A percentile compares a stretch with the other conserved stretches of the same genome.
Conservation (phyloP, 1,284 basidiomycete genomes). For the Irpex rosettiformis region DNA sequence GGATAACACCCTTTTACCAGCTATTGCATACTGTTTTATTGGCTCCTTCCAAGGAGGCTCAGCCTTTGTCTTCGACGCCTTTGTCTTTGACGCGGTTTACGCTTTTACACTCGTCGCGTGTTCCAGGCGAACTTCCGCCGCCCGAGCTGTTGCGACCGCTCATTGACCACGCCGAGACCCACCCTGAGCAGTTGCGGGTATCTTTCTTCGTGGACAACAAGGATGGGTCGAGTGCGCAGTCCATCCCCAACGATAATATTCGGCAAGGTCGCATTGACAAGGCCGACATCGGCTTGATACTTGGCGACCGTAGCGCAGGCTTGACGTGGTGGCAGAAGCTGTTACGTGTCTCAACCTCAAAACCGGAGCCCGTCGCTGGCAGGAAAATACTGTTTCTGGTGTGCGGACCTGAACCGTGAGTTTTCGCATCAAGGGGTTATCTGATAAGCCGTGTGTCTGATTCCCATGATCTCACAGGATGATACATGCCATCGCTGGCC, state of each 20-base stretch:
- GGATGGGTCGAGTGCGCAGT: conserved; percentile 29
- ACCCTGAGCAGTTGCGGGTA: conserved; percentile 54
- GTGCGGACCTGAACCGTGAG: conserved; percentile 78
- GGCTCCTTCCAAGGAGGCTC: conserved; percentile 17
- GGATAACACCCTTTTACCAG: conserved; percentile 79
- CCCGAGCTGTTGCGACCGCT: conserved; percentile 51
- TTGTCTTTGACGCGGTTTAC: conserved; percentile 52
- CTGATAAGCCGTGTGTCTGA: conserved; percentile 5
- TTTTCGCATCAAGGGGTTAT: conserved; percentile 14
- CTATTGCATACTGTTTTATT: conserved; percentile 41
- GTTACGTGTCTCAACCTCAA: conserved; percentile 26
- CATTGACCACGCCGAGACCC: conserved; percentile 36
- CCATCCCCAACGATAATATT: conserved; percentile 23
- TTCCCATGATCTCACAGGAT: conserved; percentile 44
- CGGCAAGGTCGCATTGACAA: conserved; percentile 53
- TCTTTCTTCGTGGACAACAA: conserved; percentile 58
- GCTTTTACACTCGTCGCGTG: conserved; percentile 65
- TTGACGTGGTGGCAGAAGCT: conserved; percentile 44
- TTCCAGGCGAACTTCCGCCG: conserved; percentile 64
- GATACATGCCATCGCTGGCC: conserved; percentile 71
- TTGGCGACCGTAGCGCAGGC: conserved; percentile 27
- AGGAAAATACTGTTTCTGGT: conserved; percentile 61
- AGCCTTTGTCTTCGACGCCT: conserved; percentile 31
- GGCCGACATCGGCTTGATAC: conserved; percentile 39
- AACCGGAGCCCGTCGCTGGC: conserved; percentile 17